Percentiles rank a stretch among this genome's conserved stretches.
Evolutionary conservation across 306 rosid genomes (phyloP).

Genomic region (Rosa persica): DNA sequence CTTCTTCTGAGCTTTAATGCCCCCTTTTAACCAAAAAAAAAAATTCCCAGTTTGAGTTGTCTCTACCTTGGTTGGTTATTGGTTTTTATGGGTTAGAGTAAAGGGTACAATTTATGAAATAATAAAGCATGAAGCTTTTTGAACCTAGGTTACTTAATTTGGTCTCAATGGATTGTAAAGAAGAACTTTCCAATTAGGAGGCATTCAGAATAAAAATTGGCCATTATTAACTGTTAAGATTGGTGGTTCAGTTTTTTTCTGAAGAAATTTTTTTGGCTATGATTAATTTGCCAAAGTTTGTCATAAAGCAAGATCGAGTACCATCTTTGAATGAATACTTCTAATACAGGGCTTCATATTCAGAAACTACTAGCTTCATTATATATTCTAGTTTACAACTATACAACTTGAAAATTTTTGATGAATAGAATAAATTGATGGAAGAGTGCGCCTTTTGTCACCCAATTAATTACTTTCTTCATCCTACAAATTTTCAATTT

Average conservation of each 20-base stretch:
- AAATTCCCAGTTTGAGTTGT: not conserved
- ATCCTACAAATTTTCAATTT: no score
- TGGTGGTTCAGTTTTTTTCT: conserved; percentile 2
- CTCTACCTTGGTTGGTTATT: not conserved
- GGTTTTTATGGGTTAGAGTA: not conserved
- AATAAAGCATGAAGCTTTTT: not conserved
- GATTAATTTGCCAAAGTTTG: not conserved
- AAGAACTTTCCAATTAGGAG: conserved; percentile 11
- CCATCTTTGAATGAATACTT: conserved; percentile 5
- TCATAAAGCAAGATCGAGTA: not conserved
- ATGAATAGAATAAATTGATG: not conserved
- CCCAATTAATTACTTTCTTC: no score
- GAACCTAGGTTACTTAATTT: not conserved
- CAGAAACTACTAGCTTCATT: not conserved
- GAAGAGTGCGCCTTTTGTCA: no score
- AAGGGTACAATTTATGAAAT: not conserved
- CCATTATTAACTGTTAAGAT: conserved; percentile 5
- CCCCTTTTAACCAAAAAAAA: no score
- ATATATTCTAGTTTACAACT: not conserved
- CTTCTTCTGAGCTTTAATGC: no score
- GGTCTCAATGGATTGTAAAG: conserved; percentile 5
- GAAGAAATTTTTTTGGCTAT: not conserved
- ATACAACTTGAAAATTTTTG: not conserved
- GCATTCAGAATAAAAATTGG: conserved; percentile 18
- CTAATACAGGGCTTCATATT: not conserved